These are phyloP conservation scores for Coleophoma crateriformis DNA, from an alignment of 2,329 filamentous ascomycete species.

Conservation along the genomic window DNA sequence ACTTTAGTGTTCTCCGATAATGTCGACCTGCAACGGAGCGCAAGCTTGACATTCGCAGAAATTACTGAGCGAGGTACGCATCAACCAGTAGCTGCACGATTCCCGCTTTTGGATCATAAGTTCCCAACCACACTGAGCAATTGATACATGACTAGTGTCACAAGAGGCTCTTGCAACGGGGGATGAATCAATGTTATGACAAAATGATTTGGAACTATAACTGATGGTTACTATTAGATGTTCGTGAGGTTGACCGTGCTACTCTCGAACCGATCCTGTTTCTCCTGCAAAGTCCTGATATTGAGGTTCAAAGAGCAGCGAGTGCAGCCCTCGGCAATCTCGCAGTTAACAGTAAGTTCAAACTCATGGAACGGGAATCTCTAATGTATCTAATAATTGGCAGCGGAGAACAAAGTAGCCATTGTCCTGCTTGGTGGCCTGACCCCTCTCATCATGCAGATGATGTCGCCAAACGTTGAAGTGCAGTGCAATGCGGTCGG, in stretches of 20 bases:
- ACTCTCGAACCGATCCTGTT: slow-evolving; percentile 95
- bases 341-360: slow-evolving; percentile 82
- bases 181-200: background rate
- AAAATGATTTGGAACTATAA: background rate
- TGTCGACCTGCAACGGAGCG: slow-evolving; percentile 94
- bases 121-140: no score
- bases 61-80: slow-evolving; percentile 91
- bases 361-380: background rate
- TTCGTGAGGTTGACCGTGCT: slow-evolving; percentile 88
- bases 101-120: no score
- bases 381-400: slow-evolving; percentile 33
- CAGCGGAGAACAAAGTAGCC: slow-evolving; percentile 95
- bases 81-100: background rate
- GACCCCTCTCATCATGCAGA: slow-evolving; percentile 88
- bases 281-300: slow-evolving; percentile 88
- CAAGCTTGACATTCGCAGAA: slow-evolving; percentile 96
- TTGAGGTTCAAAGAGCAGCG: slow-evolving; percentile 93
- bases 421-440: slow-evolving; percentile 92
- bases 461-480: slow-evolving; percentile 97
- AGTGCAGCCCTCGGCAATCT: slow-evolving; percentile 94
- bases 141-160: no score
- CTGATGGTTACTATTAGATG: slow-evolving; percentile 56
- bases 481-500: slow-evolving; percentile 99
- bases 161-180: no score
- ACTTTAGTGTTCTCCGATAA: slow-evolving; percentile 98